Evolutionary conservation across 176 grass and related monocot genomes (phyloP).

Genomic region (Aegilops longissima): DNA sequence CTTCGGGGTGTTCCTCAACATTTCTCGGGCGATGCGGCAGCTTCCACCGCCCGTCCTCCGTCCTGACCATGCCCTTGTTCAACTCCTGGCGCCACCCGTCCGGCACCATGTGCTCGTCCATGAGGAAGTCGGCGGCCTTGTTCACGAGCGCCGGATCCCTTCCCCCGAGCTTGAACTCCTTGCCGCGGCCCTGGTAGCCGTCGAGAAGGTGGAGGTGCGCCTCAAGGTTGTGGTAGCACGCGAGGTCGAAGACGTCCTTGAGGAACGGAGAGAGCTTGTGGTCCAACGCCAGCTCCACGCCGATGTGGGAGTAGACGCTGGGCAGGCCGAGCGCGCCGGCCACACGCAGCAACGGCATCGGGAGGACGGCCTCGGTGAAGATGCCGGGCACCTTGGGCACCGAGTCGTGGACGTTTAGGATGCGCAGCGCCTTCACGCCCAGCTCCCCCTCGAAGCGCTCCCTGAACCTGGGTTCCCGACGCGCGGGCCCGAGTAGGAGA

Average conservation of each 20-base stretch:
- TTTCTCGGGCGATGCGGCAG: conserved; percentile 31
- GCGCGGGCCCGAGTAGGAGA: conserved; percentile 65
- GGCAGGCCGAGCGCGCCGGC: not conserved
- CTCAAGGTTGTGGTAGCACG: conserved; percentile 62
- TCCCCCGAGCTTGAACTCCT: conserved; percentile 21
- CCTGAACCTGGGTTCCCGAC: conserved; percentile 58
- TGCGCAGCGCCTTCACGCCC: conserved; percentile 46
- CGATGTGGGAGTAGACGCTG: conserved; percentile 51
- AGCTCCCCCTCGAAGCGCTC: conserved; percentile 53
- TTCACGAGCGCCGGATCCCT: conserved; percentile 68
- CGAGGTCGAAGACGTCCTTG: conserved; percentile 30
- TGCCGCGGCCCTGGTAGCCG: conserved; percentile 44
- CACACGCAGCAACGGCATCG: not conserved
- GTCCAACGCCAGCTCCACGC: conserved; percentile 46
- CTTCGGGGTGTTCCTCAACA: conserved; percentile 38
- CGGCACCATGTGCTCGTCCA: conserved; percentile 53
- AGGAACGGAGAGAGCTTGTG: conserved; percentile 57
- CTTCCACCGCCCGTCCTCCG: conserved; percentile 40
- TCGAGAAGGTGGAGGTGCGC: conserved; percentile 39
- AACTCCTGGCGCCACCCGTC: conserved; percentile 51
- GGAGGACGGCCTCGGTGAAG: conserved; percentile 39
- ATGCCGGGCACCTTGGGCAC: conserved; percentile 68
- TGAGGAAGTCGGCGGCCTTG: conserved; percentile 56
- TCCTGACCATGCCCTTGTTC: conserved; percentile 73
- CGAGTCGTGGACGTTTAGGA: conserved; percentile 60